Evolutionary conservation across 1,284 basidiomycete species (phyloP).

Genomic region (Apiotrichum gamsii): DNA sequence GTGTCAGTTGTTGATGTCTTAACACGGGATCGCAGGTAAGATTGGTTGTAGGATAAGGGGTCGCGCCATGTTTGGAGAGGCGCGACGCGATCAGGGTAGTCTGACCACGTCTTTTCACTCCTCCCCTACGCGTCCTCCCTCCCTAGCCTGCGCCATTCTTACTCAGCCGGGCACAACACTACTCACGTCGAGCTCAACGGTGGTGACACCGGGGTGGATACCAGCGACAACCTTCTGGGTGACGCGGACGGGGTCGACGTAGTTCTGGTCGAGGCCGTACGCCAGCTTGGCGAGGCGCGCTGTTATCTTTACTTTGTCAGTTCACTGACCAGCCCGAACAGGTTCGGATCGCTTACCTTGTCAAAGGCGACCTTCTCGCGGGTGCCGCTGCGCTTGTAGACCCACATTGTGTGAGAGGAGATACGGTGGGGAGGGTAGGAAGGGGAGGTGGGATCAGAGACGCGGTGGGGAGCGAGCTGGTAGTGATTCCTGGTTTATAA

Average conservation of each 20-base stretch:
- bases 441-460: background rate
- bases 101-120: too few relatives aligned
- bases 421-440: background rate
- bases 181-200: slow-evolving; percentile 77
- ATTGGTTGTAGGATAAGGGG: too few relatives aligned
- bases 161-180: background rate
- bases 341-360: background rate
- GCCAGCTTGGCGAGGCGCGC: slow-evolving; percentile 79
- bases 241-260: slow-evolving; percentile 91
- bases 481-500: too few relatives aligned
- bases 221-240: slow-evolving; percentile 93
- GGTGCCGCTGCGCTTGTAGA: slow-evolving; percentile 47
- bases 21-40: too few relatives aligned
- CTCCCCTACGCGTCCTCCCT: too few relatives aligned
- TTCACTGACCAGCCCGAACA: too few relatives aligned
- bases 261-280: slow-evolving; percentile 89
- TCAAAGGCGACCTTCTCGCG: slow-evolving; percentile 33
- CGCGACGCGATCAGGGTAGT: background rate
- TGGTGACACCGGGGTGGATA: slow-evolving; percentile 85
- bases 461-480: background rate
- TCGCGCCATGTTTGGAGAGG: background rate
- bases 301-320: slow-evolving; percentile 16
- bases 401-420: slow-evolving; percentile 28
- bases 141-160: too few relatives aligned
- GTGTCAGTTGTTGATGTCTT: slow-evolving; percentile 51